Base-by-base conservation (phyloP, 306 rosid genomes). In the Chamaecrista fasciculata region DNA sequence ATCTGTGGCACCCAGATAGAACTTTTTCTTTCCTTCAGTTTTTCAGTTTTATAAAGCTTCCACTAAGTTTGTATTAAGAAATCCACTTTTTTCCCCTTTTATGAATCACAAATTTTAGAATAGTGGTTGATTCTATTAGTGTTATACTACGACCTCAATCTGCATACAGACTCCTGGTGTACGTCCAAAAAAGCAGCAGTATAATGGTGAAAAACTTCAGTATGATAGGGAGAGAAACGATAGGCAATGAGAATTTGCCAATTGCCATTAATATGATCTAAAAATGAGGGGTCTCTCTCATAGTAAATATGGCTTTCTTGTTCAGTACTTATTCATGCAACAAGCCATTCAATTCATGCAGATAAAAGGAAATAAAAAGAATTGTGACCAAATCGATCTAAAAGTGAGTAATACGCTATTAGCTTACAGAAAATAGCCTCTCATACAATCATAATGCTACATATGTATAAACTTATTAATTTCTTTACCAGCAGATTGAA, bases 401-500 rank as follows among this genome's bases (percentile, higher is more conserved):
- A 34, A 34, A 34, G 7, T 34, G 62, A 75, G 69, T 37, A 52
- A 55, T 48, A 44, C 12, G 46, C 52, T 63, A 47, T 31, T 68
- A 50, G 66, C 68, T 44, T 67, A 53, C 57, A 69, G 23, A 69
- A 62, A 69, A 51, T 26, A 53, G 28, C 19, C 31, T 48, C 64
- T 12, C 43, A 19, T 57, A 48, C 57, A 78, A 19, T 33, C 25
- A 71, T 14, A 18, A 59, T 9, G 46, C 46, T 59, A 46, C 25
- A 1, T n/a, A n/a, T 11, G n/a, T 28, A 31, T 42, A 43, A 57
- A 11, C n/a, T 4, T 0, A n/a, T 14, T 3, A 16, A 57, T 57
- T 57, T 29, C 63, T 57, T 11, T n/a, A 16, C 8, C 43, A 59
- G 46, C 28, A 18, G 26, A 59, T 34, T 34, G 25, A 31, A 23